Percentiles rank a stretch among this genome's conserved stretches.
Conservation (phyloP, 306 rosid species). For the Lathyrus oleraceus region DNA sequence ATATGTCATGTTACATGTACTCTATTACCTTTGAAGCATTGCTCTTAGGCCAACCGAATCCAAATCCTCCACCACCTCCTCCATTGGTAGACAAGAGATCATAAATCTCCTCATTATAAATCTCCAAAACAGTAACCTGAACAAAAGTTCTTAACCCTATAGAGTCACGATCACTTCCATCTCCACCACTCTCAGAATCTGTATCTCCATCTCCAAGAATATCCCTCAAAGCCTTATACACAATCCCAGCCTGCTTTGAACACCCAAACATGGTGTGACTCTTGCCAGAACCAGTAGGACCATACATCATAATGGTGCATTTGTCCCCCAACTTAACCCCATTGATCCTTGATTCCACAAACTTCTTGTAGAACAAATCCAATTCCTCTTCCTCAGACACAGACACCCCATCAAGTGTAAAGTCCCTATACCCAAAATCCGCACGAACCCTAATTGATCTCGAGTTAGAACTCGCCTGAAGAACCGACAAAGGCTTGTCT, state of each 20-base stretch:
- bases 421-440: conserved; percentile 92
- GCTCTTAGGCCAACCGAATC: conserved; percentile 87
- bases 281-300: conserved; percentile 98
- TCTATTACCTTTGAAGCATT: conserved; percentile 70
- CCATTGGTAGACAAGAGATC: conserved; percentile 73
- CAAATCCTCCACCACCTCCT: conserved; percentile 67
- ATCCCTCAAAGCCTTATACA: conserved; percentile 77
- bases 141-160: conserved; percentile 69
- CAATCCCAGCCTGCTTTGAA: conserved; percentile 86
- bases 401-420: conserved; percentile 92
- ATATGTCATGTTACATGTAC: background rate
- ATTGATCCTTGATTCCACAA: conserved; percentile 74
- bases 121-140: conserved; percentile 93
- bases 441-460: conserved; percentile 76
- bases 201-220: conserved; percentile 72
- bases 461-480: conserved; percentile 55
- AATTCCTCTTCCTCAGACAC: conserved; percentile 81
- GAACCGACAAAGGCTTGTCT: conserved; percentile 63
- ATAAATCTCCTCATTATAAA: conserved; percentile 93
- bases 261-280: conserved; percentile 97
- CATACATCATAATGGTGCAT: conserved; percentile 96
- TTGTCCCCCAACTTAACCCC: conserved; percentile 83
- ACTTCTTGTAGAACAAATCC: conserved; percentile 65
- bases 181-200: conserved; percentile 37
- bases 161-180: conserved; percentile 26